Base-by-base conservation (phyloP, 2,329 filamentous ascomycete species). In the Graphiopsis chlorocephala region DNA sequence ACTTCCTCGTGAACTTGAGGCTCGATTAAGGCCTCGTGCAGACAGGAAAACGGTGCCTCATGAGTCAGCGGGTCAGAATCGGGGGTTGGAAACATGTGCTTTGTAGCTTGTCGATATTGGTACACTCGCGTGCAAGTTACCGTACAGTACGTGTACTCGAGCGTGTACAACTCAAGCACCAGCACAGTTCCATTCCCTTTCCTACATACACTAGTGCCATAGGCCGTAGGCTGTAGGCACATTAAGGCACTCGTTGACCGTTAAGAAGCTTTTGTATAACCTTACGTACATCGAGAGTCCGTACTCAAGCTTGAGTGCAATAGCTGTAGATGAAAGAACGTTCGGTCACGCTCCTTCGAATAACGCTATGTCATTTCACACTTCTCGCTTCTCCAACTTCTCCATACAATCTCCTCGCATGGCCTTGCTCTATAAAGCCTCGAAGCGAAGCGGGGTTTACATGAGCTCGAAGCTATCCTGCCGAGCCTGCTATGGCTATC, bases 1-100 rank as follows among this genome's bases (percentile, higher is more conserved):
- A 61, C 63, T 25, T 56, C 63, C 20, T 61, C 61, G 10, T 64
- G n/a, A 58, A n/a, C 6, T 3, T 31, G 10, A 23, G 17, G 28
- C 8, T n/a, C 2, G 17, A 55, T 35, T 2, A 4, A 45, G n/a
- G n/a, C n/a, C 38, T 20, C n/a, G 3, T 20, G 8, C 3, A n/a
- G 38, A 20, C 38, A 12, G 38, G n/a, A 45, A 45, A 20, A 12
- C 5, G 8, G 38, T 20, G n/a, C 23, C 7, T 11, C 8, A 45
- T 11, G 38, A 12, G n/a, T 45, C 3, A 8, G n/a, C n/a, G 38
- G 8, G 38, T 15, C 14, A 2, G 10, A 12, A 11, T 4, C n/a
- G 3, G 11, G 38, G n/a, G 8, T 23, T 20, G n/a, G 38, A n/a
- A 7, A 45, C 17, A 45, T 45, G 8, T 45, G 23, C 7, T 20